A percentile compares a stretch with the other conserved stretches of the same genome.
Conservation (phyloP, 2,329 filamentous ascomycete species). For the Diplocarpon mali region DNA sequence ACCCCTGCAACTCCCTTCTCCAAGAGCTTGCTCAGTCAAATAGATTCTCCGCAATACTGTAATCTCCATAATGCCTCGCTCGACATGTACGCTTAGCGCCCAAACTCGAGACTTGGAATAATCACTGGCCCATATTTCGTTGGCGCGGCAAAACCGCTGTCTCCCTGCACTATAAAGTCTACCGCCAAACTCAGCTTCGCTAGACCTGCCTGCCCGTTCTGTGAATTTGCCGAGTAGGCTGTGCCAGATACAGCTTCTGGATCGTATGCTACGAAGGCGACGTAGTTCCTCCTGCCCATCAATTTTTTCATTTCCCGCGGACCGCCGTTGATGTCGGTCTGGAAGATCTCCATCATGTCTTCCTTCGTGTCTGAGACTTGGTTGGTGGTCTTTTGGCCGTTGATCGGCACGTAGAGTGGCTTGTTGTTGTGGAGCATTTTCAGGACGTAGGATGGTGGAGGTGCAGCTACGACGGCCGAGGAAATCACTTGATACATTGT, state of each 20-base stretch:
- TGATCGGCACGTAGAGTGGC: constrained; percentile 78
- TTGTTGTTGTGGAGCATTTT: constrained; percentile 95
- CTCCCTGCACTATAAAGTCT: constrained; percentile 94
- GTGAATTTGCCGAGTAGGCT: constrained; percentile 23
- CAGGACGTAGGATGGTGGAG: constrained; percentile 73
- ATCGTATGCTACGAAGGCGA: constrained; percentile 88
- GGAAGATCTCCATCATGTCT: constrained; percentile 99
- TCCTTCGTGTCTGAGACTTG: constrained; percentile 87
- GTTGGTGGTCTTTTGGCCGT: constrained; percentile 69
- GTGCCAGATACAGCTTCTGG: constrained; percentile 48
- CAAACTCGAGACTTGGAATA: constrained; percentile 74
- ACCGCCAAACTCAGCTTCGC: constrained; percentile 76
- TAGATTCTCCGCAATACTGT: not conserved
- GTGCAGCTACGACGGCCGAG: constrained; percentile 82
- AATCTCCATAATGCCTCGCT: constrained; percentile 1
- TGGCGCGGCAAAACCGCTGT: constrained; percentile 66
- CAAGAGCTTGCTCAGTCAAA: constrained; percentile 3
- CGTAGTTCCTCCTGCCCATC: constrained; percentile 89
- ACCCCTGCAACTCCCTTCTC: constrained; percentile 11
- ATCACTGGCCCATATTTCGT: constrained; percentile 97
- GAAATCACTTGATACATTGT: constrained; percentile 99
- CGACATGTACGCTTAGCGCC: constrained; percentile 34
- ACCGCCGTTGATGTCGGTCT: constrained; percentile 78
- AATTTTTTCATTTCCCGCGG: constrained; percentile 77
- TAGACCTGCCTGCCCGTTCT: constrained; percentile 35